phyloP scores from a whole-genome alignment of 495 filamentous ascomycete genomes.

The Penicillium angulare region DNA sequence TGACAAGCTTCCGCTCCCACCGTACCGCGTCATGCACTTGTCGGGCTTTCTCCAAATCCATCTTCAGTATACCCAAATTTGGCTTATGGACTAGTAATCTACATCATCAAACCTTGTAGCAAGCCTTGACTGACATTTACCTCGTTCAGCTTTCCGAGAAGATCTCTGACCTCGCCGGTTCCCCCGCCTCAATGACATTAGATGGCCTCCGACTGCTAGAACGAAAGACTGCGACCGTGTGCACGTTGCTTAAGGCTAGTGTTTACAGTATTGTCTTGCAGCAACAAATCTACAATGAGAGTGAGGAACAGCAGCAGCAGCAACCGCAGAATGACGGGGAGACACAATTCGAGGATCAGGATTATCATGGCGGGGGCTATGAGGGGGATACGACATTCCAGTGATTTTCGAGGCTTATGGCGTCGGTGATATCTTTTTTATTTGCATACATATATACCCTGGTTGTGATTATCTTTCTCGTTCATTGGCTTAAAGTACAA shows the following conservation, averaged over 20 bases:
- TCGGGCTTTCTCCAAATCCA: no score
- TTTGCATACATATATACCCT: conserved; percentile 12
- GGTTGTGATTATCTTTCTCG: no score
- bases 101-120: not conserved
- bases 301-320: conserved; percentile 39
- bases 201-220: conserved; percentile 87
- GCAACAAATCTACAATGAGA: conserved; percentile 81
- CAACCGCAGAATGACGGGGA: conserved; percentile 32
- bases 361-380: conserved; percentile 33
- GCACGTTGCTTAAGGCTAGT: conserved; percentile 93
- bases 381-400: conserved; percentile 38
- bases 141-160: conserved; percentile 37
- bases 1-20: not conserved
- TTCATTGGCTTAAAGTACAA: no score
- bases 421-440: conserved; percentile 1
- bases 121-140: not conserved
- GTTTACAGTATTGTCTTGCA: conserved; percentile 98
- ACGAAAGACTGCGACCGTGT: conserved; percentile 89
- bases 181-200: conserved; percentile 34
- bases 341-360: conserved; percentile 24
- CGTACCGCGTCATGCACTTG: no score
- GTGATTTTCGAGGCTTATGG: conserved; percentile 13
- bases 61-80: no score
- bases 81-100: not conserved
- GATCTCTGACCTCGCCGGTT: conserved; percentile 34